Base-by-base conservation (phyloP, 2,329 filamentous ascomycete species). In the Truncatella angustata region DNA sequence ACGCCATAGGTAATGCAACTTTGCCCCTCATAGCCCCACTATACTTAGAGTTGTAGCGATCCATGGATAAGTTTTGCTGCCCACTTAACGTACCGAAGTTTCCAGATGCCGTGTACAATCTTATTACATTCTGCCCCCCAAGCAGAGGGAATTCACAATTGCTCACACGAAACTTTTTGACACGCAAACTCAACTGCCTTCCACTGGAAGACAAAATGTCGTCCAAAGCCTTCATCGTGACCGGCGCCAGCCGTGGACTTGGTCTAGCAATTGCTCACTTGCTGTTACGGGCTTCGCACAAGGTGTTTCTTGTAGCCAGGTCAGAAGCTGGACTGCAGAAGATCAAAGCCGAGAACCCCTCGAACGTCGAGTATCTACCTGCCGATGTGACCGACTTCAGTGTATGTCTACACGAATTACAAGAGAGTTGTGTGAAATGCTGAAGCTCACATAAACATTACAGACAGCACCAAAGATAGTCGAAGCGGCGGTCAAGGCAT, bases 201-300 rank as follows among this genome's bases (percentile, higher is more conserved):
- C n/a, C n/a, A n/a, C n/a, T n/a, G 30, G 10, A 36, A 26, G 54
- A 49, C 16, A 67, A 55, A 51, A 77, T 80, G 72, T 49, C 73
- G n/a, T 68, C 79, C 6, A 88, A 90, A 66, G 84, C 82, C 20
- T 82, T 91, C 63, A 84, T 91, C 54, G 74, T 92, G 30, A 86
- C 83, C 3, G 84, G 84, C 26, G 82, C 82, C 16, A 85, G 82
- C 67, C 80, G 81, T 52, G 84, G 84, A 23, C 79, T 87, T 49
- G 84, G 84, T 44, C 73, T 83, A 10, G 80, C 80, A 54, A 70
- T 85, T 6, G 71, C 81, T 3, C 68, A 76, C 36, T 69, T 74
- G 42, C 71, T 87, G 26, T 68, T 87, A 6, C 63, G 68, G 18
- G 72, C 75, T 37, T 74, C 72, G 0, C 82, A 86, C 69, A 82